These are phyloP conservation scores for Oidiodendron maius DNA, from an alignment of 495 filamentous ascomycete species.

Conservation along the genomic window DNA sequence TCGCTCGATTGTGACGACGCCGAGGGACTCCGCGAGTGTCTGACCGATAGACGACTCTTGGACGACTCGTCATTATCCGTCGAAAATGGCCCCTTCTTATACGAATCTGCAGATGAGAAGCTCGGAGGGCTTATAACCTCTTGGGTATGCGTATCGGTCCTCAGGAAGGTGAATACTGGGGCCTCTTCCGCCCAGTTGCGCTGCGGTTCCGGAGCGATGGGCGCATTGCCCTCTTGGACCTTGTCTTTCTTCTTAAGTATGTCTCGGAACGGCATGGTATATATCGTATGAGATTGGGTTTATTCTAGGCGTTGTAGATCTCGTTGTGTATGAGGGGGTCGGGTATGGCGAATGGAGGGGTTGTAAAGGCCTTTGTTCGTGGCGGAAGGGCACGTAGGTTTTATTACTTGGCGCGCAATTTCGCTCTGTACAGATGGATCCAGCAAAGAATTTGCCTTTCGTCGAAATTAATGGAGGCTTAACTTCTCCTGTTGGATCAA, in stretches of 20 bases:
- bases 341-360: background rate
- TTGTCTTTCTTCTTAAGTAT: conserved; percentile 25
- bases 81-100: background rate
- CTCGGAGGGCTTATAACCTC: conserved; percentile 67
- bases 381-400: background rate
- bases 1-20: conserved; percentile 30
- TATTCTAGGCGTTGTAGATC: background rate
- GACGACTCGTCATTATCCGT: conserved; percentile 19
- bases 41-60: conserved; percentile 32
- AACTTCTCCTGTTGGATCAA: background rate
- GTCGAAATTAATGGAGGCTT: background rate
- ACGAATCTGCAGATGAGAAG: conserved; percentile 11
- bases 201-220: background rate
- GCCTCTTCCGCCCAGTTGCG: background rate
- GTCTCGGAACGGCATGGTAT: conserved; percentile 20
- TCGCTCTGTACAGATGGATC: conserved; percentile 7
- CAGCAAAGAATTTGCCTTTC: conserved; percentile 5
- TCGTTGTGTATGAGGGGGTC: no score
- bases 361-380: background rate
- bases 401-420: conserved; percentile 10
- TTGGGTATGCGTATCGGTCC: conserved; percentile 73
- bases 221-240: conserved; percentile 2
- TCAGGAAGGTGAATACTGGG: conserved; percentile 77
- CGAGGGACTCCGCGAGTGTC: conserved; percentile 37
- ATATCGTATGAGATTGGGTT: background rate